phyloP scores from a whole-genome alignment of 768 basidiomycete species.

The Glaciozyma antarctica region DNA sequence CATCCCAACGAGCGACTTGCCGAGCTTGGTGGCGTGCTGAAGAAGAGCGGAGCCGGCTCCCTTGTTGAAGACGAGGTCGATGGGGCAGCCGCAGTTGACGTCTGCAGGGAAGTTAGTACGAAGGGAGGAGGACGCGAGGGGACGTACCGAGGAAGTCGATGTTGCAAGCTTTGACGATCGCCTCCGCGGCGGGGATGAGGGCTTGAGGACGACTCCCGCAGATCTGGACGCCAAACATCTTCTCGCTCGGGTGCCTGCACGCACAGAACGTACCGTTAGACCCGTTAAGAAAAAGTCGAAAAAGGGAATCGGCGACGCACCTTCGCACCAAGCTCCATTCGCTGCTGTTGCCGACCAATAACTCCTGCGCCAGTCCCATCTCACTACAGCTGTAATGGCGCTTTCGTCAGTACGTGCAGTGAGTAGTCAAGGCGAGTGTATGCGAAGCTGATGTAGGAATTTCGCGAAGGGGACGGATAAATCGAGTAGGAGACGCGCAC shows the following conservation, averaged over 20 bases:
- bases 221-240: slow-evolving; percentile 80
- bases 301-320: not conserved
- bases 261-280: not conserved
- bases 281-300: not conserved
- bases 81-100: slow-evolving; percentile 93
- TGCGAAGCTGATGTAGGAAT: too few species aligned
- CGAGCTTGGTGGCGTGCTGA: slow-evolving; percentile 68
- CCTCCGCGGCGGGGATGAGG: slow-evolving; percentile 68
- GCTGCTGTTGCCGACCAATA: slow-evolving; percentile 75
- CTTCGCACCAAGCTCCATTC: slow-evolving; percentile 90
- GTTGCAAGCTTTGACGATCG: slow-evolving; percentile 59
- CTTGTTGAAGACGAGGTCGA: slow-evolving; percentile 80
- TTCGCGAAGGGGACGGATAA: too few species aligned
- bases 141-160: slow-evolving; percentile 36
- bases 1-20: slow-evolving; percentile 84
- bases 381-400: slow-evolving; percentile 54
- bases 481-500: slow-evolving; percentile 48
- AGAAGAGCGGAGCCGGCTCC: slow-evolving; percentile 47
- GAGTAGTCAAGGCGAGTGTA: slow-evolving; percentile 41
- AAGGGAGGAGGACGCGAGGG: too few species aligned
- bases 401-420: not conserved
- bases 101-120: slow-evolving; percentile 38
- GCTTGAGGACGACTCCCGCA: slow-evolving; percentile 76
- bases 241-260: slow-evolving; percentile 64
- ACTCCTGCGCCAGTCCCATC: slow-evolving; percentile 90